A percentile compares a stretch with the other conserved stretches of the same genome.
These are phyloP conservation scores for Aspergillus tamarii DNA, from an alignment of 2,329 filamentous ascomycete genomes.

Conservation along the genomic window DNA sequence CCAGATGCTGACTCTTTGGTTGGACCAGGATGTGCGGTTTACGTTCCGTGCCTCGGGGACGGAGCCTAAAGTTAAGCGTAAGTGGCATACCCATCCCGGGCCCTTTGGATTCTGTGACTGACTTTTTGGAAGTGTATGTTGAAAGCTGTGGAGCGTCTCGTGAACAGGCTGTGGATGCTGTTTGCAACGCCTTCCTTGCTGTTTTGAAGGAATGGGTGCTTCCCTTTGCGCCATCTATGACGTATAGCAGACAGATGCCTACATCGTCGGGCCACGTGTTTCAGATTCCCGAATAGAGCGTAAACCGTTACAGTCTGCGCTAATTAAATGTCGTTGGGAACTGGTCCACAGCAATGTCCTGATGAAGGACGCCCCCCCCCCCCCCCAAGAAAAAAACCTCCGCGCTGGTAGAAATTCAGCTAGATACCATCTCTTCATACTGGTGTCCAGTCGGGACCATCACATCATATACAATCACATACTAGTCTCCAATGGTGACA, in stretches of 20 bases:
- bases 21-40: conserved; percentile 59
- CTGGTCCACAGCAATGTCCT: background rate
- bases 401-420: background rate
- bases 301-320: background rate
- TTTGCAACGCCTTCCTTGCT: conserved; percentile 41
- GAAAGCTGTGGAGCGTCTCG: conserved; percentile 43
- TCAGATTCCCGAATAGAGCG: conserved; percentile 13
- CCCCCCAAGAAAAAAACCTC: no score
- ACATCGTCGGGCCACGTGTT: conserved; percentile 43
- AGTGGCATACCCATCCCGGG: conserved; percentile 21
- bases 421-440: background rate
- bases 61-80: conserved; percentile 68
- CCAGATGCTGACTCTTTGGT: conserved; percentile 66
- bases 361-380: background rate
- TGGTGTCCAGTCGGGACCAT: background rate
- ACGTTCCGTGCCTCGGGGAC: conserved; percentile 66
- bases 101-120: background rate
- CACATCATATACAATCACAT: background rate
- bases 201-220: conserved; percentile 44
- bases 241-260: conserved; percentile 35
- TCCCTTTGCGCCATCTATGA: conserved; percentile 43
- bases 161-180: conserved; percentile 38
- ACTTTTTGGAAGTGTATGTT: conserved; percentile 41
- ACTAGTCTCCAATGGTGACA: background rate
- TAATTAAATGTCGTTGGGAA: background rate